A percentile compares a stretch with the other conserved stretches of the same genome.
Conservation (phyloP, 495 filamentous ascomycete genomes). For the Massariosphaeria phaeospora region DNA sequence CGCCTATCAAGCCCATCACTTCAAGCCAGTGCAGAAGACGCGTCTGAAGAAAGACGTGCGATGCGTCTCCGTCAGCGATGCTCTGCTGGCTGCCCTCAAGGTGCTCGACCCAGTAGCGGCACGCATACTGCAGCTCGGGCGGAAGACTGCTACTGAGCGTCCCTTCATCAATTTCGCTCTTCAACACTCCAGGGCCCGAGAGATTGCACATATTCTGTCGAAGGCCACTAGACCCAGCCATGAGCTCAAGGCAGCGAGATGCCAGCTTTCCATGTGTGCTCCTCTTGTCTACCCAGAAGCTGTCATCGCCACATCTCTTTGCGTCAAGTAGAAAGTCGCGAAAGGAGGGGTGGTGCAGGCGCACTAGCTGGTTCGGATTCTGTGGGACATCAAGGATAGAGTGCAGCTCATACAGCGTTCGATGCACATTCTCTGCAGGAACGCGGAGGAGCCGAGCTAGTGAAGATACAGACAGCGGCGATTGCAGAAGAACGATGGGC, state of each 20-base stretch:
- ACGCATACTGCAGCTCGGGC: conserved; percentile 41
- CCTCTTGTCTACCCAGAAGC: conserved; percentile 43
- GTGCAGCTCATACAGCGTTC: conserved; percentile 27
- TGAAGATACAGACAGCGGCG: conserved; percentile 35
- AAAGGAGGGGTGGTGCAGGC: conserved; percentile 50
- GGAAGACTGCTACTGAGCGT: conserved; percentile 45
- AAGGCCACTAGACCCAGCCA: conserved; percentile 30
- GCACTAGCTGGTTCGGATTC: conserved; percentile 33
- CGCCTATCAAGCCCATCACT: conserved; percentile 40
- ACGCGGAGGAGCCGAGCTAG: conserved; percentile 30
- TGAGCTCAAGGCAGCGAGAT: conserved; percentile 35
- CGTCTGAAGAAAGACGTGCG: conserved; percentile 39
- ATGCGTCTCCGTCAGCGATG: conserved; percentile 29
- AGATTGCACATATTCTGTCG: conserved; percentile 43
- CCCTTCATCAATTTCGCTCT: conserved; percentile 35
- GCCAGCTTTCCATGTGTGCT: conserved; percentile 38
- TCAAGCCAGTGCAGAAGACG: conserved; percentile 49
- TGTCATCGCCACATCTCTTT: conserved; percentile 27
- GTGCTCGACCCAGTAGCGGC: conserved; percentile 45
- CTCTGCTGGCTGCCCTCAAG: conserved; percentile 34
- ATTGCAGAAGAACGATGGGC: conserved; percentile 28
- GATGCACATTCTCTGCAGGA: conserved; percentile 10
- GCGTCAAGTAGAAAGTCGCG: conserved; percentile 49
- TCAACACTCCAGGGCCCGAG: conserved; percentile 24
- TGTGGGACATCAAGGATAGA: conserved; percentile 41